Conservation (phyloP, 768 basidiomycete species). For the Macrolepiota dolichaula region DNA sequence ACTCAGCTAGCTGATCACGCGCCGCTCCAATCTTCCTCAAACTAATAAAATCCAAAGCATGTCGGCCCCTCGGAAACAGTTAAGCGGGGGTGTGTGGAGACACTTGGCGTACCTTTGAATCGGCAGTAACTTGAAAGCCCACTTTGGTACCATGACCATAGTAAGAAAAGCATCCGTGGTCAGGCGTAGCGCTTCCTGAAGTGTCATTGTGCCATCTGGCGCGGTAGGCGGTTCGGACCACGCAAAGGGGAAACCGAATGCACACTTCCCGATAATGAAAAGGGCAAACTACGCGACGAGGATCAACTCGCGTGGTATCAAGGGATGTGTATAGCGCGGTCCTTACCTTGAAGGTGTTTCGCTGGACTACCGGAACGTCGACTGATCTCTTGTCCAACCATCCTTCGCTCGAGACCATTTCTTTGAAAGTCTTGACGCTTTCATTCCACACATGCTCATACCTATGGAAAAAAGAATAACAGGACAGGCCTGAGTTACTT, state of each 20-base stretch:
- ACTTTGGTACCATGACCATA: slow-evolving; percentile 29
- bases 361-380: slow-evolving; percentile 28
- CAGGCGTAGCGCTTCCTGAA: slow-evolving; percentile 34
- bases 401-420: slow-evolving; percentile 35
- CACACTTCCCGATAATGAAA: slow-evolving; percentile 41
- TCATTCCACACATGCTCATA: slow-evolving; percentile 41
- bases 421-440: slow-evolving; percentile 30
- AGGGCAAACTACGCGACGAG: slow-evolving; percentile 34
- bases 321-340: background rate
- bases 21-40: slow-evolving; percentile 26
- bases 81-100: too few species aligned
- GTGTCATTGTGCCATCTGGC: slow-evolving; percentile 33
- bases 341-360: slow-evolving; percentile 32
- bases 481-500: background rate
- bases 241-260: slow-evolving; percentile 41
- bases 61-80: too few species aligned
- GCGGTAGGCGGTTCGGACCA: slow-evolving; percentile 37
- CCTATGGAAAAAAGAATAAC: too few species aligned
- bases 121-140: slow-evolving; percentile 34
- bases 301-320: background rate
- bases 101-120: slow-evolving; percentile 25
- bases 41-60: slow-evolving; percentile 18
- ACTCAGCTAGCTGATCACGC: slow-evolving; percentile 26
- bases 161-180: slow-evolving; percentile 27
- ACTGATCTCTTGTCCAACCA: slow-evolving; percentile 27